A percentile compares a stretch with the other conserved stretches of the same genome.
phyloP scores from a whole-genome alignment of 352 stramenopile genomes.

The Pythium dissimile region DNA sequence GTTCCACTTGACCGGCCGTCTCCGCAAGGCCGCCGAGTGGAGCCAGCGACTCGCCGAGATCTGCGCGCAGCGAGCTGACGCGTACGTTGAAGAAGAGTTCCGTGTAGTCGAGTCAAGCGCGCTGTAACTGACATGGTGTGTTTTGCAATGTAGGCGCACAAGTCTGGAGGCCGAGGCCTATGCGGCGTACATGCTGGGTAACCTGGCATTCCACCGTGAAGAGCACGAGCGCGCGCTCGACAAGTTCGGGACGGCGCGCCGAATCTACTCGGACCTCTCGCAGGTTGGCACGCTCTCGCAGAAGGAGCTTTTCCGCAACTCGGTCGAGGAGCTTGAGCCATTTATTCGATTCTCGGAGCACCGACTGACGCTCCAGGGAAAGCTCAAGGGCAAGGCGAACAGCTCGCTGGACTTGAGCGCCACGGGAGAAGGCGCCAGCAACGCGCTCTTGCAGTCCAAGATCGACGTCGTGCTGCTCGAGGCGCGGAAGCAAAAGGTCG shows the following conservation, averaged over 20 bases:
- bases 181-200: conserved; percentile 85
- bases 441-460: conserved; percentile 78
- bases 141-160: conserved; percentile 46
- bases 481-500: conserved; percentile 83
- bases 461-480: conserved; percentile 82
- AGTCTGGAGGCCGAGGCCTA: conserved; percentile 88
- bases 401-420: conserved; percentile 52
- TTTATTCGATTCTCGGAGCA: conserved; percentile 87
- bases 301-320: conserved; percentile 72
- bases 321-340: conserved; percentile 70
- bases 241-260: conserved; percentile 71
- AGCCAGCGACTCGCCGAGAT: conserved; percentile 76
- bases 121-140: not conserved
- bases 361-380: conserved; percentile 58
- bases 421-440: conserved; percentile 63
- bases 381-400: conserved; percentile 31
- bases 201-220: conserved; percentile 87
- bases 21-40: conserved; percentile 88
- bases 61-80: conserved; percentile 74
- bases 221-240: conserved; percentile 79
- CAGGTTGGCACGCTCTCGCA: conserved; percentile 79
- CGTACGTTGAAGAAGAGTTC: conserved; percentile 31
- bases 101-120: not conserved
- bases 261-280: conserved; percentile 83
- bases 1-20: conserved; percentile 83